These are phyloP conservation scores for Yamadazyma siamensis DNA, from an alignment of 1,139 yeast species.

Conservation along the genomic window DNA sequence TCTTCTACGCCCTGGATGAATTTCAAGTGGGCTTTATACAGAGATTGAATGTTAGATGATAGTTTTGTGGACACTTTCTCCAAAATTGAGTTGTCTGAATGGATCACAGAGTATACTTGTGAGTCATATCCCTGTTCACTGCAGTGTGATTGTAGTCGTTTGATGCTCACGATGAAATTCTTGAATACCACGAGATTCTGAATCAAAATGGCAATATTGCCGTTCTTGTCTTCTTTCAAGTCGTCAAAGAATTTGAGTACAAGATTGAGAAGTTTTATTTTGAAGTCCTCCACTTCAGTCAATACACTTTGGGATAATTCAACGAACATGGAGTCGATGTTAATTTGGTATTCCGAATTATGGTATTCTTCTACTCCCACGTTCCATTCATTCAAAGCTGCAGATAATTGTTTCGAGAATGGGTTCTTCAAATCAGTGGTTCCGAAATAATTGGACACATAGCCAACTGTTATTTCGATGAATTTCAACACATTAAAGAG, in stretches of 20 bases:
- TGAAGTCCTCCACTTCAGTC: conserved; percentile 9
- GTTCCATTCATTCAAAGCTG: conserved; percentile 25
- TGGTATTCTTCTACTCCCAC: conserved; percentile 18
- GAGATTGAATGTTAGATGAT: too few species aligned
- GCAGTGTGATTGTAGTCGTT: conserved; percentile 8
- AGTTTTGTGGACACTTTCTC: too few species aligned
- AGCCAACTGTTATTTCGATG: conserved; percentile 34
- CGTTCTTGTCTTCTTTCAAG: conserved; percentile 2
- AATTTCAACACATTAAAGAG: conserved; percentile 28
- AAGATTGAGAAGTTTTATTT: conserved; percentile 7
- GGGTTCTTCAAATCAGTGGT: conserved; percentile 15
- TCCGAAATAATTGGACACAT: conserved; percentile 23
- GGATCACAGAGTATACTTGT: too few species aligned
- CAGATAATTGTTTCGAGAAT: conserved; percentile 17
- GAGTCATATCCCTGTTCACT: conserved; percentile 13
- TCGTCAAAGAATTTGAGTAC: conserved; percentile 7
- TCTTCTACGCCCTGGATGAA: too few species aligned
- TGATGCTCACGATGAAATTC: conserved; percentile 8
- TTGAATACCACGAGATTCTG: conserved; percentile 7
- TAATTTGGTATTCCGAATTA: conserved; percentile 31
- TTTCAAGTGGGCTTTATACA: too few species aligned
- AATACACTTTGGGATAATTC: conserved; percentile 8
- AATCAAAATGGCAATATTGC: conserved; percentile 1
- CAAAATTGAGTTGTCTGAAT: too few species aligned
- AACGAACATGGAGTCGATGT: conserved; percentile 8